Base-by-base conservation (phyloP, 1,284 basidiomycete species). In the Schizopora paradoxa region DNA sequence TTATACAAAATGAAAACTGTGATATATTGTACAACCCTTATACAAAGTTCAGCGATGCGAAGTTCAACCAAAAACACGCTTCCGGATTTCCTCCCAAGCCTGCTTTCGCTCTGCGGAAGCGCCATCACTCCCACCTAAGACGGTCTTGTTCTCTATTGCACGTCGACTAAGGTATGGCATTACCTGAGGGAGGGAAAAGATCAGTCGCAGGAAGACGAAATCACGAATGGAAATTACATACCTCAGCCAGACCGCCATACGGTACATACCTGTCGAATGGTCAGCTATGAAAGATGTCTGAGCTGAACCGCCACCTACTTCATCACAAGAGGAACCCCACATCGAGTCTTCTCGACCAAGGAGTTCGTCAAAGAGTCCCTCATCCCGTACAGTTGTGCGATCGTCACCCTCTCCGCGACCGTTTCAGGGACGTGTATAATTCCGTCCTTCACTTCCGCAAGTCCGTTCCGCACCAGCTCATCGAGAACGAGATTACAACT, bases 351-450 rank as follows among this genome's bases (percentile, higher is more conserved):
- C 6, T 67, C 64, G 5, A 80, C 79, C 23, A 94, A 69, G 51
- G 77, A 72, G 54, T 86, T 73, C 4, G 88, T 89, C 45, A 96
- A 66, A 41, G 82, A 78, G 58, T 92, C 90, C 46, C 79, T 77
- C 89, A 93, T 92, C 86, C 91, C 92, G 57, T 86, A 92, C 14
- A 96, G 66, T 66, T 96, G 92, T 1, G 79, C 91, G 52, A 95
- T 72, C 27, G 80, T 73, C 27, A 94, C 65, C 50, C 87, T 69
- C 56, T 87, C 83, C 6, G 74, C 68, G 2, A 81, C 76, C n/a
- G 69, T 71, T n/a, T 74, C 70, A 18, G 64, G 58, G 23, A 85
- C 58, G 4, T 56, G 49, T 11, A 79, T 45, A 5, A 58, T n/a
- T n/a, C n/a, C 57, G 6, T 60, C 63, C 40, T 61, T 61, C 21